A percentile compares a stretch with the other conserved stretches of the same genome.
These are phyloP conservation scores for Cercospora citrullina DNA, from an alignment of 2,329 filamentous ascomycete species.

Conservation along the genomic window DNA sequence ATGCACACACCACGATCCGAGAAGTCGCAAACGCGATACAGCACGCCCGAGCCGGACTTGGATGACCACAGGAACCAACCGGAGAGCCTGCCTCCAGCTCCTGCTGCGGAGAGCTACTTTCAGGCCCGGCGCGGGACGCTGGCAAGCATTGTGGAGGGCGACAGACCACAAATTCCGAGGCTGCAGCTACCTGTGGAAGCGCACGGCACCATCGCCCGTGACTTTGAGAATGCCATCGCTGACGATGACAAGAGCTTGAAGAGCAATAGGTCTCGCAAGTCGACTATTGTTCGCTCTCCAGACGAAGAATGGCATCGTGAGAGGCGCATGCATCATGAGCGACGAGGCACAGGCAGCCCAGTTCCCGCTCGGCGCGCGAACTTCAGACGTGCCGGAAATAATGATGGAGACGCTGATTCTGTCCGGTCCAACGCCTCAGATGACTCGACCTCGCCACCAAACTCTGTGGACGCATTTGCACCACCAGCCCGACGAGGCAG, in stretches of 20 bases:
- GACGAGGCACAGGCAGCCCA: constrained; percentile 38
- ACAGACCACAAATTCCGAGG: constrained; percentile 49
- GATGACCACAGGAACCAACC: constrained; percentile 81
- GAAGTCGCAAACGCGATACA: constrained; percentile 63
- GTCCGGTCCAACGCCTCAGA: constrained; percentile 23
- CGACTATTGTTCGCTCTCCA: constrained; percentile 35
- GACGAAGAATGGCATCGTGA: constrained; percentile 39
- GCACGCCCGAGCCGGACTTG: constrained; percentile 74
- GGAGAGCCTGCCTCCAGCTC: constrained; percentile 59
- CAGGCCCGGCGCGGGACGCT: constrained; percentile 66
- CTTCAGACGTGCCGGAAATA: constrained; percentile 43
- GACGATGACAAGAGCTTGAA: constrained; percentile 65
- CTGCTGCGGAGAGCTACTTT: constrained; percentile 46
- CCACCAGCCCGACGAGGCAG: constrained; percentile 77
- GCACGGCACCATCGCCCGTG: constrained; percentile 58
- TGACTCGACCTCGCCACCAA: constrained; percentile 81
- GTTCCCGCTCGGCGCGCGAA: constrained; percentile 45
- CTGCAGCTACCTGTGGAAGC: constrained; percentile 44
- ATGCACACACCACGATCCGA: constrained; percentile 67
- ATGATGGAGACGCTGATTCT: constrained; percentile 26
- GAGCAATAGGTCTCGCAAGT: constrained; percentile 57
- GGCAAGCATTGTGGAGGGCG: constrained; percentile 60
- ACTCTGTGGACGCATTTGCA: constrained; percentile 96
- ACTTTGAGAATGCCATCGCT: constrained; percentile 87
- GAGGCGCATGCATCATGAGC: constrained; percentile 22